phyloP scores from a whole-genome alignment of 805 yeast species.

The Candida chauliodis region DNA sequence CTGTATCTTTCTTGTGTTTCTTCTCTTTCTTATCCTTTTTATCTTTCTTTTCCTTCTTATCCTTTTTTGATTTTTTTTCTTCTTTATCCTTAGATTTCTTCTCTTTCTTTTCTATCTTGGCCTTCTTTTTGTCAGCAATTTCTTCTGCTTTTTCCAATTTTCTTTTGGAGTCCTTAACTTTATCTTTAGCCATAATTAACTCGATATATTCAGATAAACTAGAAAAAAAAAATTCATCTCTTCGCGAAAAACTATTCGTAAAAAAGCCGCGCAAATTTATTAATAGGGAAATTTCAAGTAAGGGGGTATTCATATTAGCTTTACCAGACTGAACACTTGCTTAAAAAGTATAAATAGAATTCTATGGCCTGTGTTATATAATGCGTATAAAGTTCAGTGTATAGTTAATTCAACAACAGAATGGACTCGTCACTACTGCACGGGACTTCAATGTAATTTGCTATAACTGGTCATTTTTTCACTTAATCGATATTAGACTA shows the following conservation, averaged over 20 bases:
- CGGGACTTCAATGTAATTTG: too few relatives aligned
- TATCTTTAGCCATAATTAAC: constrained; percentile 1
- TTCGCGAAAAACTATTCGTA: constrained; percentile 1
- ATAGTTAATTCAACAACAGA: too few relatives aligned
- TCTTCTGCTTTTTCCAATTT: constrained; percentile 14
- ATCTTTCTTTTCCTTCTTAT: constrained; percentile 25
- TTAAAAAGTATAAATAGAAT: too few relatives aligned
- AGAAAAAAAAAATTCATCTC: constrained; percentile 6
- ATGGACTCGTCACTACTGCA: too few relatives aligned
- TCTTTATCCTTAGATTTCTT: constrained; percentile 25
- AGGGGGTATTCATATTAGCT: constrained; percentile 3
- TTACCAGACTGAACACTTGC: too few relatives aligned
- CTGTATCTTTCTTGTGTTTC: constrained; percentile 23
- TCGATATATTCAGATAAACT: too few relatives aligned
- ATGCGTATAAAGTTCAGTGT: too few relatives aligned
- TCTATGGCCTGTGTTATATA: too few relatives aligned
- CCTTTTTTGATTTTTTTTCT: constrained; percentile 22
- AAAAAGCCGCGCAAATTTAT: not conserved
- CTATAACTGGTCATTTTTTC: too few relatives aligned
- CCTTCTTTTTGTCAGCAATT: constrained; percentile 3
- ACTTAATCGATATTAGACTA: too few relatives aligned
- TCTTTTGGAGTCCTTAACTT: constrained; percentile 5
- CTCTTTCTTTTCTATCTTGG: constrained; percentile 16
- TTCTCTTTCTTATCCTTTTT: constrained; percentile 23
- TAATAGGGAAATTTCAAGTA: not conserved